phyloP scores from a whole-genome alignment of 208 protist species.

The Chromosphaera perkinsii region DNA sequence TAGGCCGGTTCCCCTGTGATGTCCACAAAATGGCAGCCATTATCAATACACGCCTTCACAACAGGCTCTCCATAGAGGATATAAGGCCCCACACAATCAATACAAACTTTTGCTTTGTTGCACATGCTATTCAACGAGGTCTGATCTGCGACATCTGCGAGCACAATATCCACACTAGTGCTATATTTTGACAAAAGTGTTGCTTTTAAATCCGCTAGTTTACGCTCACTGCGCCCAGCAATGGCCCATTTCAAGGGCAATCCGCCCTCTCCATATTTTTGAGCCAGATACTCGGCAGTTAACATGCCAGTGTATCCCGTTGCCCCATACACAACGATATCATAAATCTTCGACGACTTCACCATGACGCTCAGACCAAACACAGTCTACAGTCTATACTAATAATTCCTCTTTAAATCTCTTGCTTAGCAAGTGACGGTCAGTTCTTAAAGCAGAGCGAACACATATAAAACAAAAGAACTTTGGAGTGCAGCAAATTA shows the following conservation, averaged over 20 bases:
- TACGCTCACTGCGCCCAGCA: constrained; percentile 36
- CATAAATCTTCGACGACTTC: constrained; percentile 29
- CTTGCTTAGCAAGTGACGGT: too few relatives aligned
- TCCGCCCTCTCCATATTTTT: constrained; percentile 28
- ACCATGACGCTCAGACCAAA: too few relatives aligned
- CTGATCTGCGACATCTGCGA: constrained; percentile 11
- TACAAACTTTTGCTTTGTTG: background rate
- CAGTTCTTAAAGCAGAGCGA: too few relatives aligned
- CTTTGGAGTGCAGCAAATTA: too few relatives aligned
- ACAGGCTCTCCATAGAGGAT: constrained; percentile 13
- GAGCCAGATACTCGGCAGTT: constrained; percentile 42
- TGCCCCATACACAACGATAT: constrained; percentile 49
- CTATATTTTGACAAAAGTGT: background rate
- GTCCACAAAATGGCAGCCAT: constrained; percentile 23
- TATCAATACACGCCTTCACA: constrained; percentile 10
- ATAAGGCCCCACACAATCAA: constrained; percentile 21
- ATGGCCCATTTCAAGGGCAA: constrained; percentile 47
- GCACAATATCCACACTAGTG: background rate
- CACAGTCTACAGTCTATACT: too few relatives aligned
- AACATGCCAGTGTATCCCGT: constrained; percentile 56
- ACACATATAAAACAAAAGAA: too few relatives aligned
- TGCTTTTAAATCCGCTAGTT: constrained; percentile 20
- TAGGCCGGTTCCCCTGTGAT: constrained; percentile 20
- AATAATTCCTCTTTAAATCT: too few relatives aligned
- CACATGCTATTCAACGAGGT: constrained; percentile 2